Conservation (phyloP, 2,329 filamentous ascomycete species). For the Ophiostoma fasciatum region DNA sequence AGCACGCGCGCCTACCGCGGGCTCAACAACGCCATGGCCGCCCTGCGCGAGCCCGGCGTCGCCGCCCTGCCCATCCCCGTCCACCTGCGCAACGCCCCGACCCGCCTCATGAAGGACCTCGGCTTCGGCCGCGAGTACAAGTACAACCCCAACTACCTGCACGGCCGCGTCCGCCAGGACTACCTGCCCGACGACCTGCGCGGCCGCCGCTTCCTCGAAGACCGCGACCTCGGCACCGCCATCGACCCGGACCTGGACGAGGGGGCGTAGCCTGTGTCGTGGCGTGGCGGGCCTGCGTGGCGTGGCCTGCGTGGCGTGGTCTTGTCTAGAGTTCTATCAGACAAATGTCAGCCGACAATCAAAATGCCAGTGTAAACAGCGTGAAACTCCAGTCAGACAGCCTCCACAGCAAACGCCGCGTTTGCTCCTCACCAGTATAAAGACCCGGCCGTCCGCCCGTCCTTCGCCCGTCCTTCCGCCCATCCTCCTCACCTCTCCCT, state of each 20-base stretch:
- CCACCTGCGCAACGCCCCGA: constrained; percentile 85
- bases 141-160: constrained; percentile 81
- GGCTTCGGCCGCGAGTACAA: constrained; percentile 89
- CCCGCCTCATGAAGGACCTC: constrained; percentile 80
- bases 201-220: constrained; percentile 63
- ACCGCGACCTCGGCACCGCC: constrained; percentile 62
- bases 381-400: no score
- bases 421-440: no score
- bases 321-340: no score
- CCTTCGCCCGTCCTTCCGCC: no score
- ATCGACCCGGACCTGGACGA: constrained; percentile 53
- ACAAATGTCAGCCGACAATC: no score
- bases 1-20: constrained; percentile 76
- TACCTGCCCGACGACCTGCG: constrained; percentile 71
- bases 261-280: no score
- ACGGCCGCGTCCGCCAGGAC: constrained; percentile 71
- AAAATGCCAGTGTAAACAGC: no score
- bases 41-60: constrained; percentile 68
- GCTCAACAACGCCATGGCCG: constrained; percentile 64
- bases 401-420: no score
- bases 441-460: no score
- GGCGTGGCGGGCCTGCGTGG: no score
- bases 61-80: constrained; percentile 70
- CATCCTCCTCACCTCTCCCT: no score
- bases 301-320: no score